Percentiles rank a stretch among this genome's conserved stretches.
These are phyloP conservation scores for Cystofilobasidium macerans DNA, from an alignment of 768 basidiomycete genomes.

Conservation along the genomic window DNA sequence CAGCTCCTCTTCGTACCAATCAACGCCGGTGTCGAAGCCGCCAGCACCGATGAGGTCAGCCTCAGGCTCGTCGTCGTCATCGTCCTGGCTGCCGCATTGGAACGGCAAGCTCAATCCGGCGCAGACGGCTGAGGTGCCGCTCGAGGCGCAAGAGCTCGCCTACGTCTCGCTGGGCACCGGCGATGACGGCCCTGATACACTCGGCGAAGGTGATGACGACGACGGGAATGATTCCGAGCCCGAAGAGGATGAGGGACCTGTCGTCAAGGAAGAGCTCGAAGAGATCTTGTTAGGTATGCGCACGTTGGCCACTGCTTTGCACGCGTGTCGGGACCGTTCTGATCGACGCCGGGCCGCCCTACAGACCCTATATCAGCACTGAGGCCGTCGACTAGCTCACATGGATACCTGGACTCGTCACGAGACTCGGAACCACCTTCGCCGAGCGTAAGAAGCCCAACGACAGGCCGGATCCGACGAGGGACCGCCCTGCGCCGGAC, in stretches of 20 bases:
- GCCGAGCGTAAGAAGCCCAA: constrained; percentile 29
- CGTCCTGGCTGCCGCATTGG: constrained; percentile 1
- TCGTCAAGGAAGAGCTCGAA: constrained; percentile 56
- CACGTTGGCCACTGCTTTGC: constrained; percentile 25
- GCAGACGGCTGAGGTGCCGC: background rate
- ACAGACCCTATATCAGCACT: constrained; percentile 27
- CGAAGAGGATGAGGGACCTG: background rate
- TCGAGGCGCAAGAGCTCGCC: background rate
- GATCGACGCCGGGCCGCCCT: constrained; percentile 22
- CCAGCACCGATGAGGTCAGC: background rate
- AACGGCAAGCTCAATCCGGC: background rate
- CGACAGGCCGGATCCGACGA: too few species aligned
- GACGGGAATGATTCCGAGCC: background rate
- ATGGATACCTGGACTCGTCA: background rate
- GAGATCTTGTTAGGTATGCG: constrained; percentile 73
- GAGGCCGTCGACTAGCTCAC: constrained; percentile 22
- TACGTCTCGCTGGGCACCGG: constrained; percentile 6
- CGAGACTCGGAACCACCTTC: constrained; percentile 25
- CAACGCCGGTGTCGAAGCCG: background rate
- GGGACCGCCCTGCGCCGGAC: constrained; percentile 61
- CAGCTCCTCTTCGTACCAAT: too few species aligned
- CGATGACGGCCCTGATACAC: background rate
- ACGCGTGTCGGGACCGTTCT: background rate
- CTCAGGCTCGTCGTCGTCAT: background rate
- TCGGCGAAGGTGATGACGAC: background rate